Conservation (phyloP, 768 basidiomycete species). For the Dacryopinax spathularia region DNA sequence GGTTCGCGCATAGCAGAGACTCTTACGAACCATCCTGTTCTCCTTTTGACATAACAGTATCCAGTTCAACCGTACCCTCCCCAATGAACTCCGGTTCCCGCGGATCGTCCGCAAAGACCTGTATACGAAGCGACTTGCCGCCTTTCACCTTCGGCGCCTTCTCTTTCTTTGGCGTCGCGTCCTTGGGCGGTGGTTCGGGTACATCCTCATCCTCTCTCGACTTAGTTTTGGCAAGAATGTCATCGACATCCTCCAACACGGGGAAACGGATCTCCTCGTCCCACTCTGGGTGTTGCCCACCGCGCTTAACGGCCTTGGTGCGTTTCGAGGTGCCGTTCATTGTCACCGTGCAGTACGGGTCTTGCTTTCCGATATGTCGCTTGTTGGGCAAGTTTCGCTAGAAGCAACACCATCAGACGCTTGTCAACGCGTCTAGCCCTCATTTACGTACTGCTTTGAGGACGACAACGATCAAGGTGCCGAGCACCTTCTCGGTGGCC, state of each 20-base stretch:
- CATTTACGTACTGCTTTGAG: slow-evolving; percentile 66
- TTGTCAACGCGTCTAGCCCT: slow-evolving; percentile 14
- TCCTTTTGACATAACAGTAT: slow-evolving; percentile 81
- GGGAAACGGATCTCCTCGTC: slow-evolving; percentile 94
- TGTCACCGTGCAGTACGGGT: slow-evolving; percentile 77
- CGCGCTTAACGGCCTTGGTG: slow-evolving; percentile 88
- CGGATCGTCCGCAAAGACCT: slow-evolving; percentile 89
- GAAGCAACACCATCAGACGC: not conserved
- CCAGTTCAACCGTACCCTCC: slow-evolving; percentile 74
- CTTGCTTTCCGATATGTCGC: slow-evolving; percentile 89
- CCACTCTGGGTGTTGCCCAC: slow-evolving; percentile 98
- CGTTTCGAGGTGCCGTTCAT: slow-evolving; percentile 71
- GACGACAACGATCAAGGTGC: slow-evolving; percentile 85
- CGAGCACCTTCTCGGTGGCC: slow-evolving; percentile 44
- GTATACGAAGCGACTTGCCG: slow-evolving; percentile 58
- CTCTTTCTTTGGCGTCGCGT: slow-evolving; percentile 32
- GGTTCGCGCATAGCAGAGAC: not conserved
- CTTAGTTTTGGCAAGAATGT: slow-evolving; percentile 33
- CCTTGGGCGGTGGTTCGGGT: slow-evolving; percentile 52
- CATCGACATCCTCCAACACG: slow-evolving; percentile 60
- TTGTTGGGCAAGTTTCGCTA: slow-evolving; percentile 85
- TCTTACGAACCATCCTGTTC: slow-evolving; percentile 77
- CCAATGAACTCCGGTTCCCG: slow-evolving; percentile 94
- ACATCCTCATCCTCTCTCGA: slow-evolving; percentile 18
- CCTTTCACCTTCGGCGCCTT: slow-evolving; percentile 40